phyloP scores from a whole-genome alignment of 2,329 filamentous ascomycete genomes.

The Boeremia lycopersici region DNA sequence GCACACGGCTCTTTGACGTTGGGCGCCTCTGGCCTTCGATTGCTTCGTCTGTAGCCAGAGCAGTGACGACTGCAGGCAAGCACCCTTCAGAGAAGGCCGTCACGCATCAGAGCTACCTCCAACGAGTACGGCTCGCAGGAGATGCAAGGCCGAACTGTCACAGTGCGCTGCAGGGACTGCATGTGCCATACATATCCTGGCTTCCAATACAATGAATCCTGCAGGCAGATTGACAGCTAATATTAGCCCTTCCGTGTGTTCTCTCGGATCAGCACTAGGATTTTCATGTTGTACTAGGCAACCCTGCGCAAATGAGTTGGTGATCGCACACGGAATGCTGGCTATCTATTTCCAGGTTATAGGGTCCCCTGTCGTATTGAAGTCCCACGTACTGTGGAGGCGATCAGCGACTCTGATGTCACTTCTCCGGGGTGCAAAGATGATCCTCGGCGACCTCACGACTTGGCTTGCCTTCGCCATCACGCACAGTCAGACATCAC shows the following conservation, averaged over 20 bases:
- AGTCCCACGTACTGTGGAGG: slow-evolving; percentile 1
- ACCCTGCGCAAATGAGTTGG: not conserved
- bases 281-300: slow-evolving; percentile 8
- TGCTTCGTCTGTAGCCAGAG: not conserved
- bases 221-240: slow-evolving; percentile 8
- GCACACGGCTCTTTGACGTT: not conserved
- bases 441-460: slow-evolving; percentile 10
- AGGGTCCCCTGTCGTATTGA: slow-evolving; percentile 1
- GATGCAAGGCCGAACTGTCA: not conserved
- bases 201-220: slow-evolving; percentile 1
- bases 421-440: not conserved
- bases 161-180: slow-evolving; percentile 7
- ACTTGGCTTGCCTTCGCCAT: not conserved
- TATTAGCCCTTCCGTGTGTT: slow-evolving; percentile 9
- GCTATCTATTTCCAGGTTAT: not conserved
- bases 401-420: slow-evolving; percentile 10
- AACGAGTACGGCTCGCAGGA: no score
- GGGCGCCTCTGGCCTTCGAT: not conserved
- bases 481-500: no score
- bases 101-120: no score
- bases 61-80: no score
- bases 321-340: not conserved
- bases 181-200: slow-evolving; percentile 5
- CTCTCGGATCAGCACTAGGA: slow-evolving; percentile 12
- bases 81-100: no score